phyloP scores from a whole-genome alignment of 129 eudicot species.

The Ambrosia artemisiifolia region DNA sequence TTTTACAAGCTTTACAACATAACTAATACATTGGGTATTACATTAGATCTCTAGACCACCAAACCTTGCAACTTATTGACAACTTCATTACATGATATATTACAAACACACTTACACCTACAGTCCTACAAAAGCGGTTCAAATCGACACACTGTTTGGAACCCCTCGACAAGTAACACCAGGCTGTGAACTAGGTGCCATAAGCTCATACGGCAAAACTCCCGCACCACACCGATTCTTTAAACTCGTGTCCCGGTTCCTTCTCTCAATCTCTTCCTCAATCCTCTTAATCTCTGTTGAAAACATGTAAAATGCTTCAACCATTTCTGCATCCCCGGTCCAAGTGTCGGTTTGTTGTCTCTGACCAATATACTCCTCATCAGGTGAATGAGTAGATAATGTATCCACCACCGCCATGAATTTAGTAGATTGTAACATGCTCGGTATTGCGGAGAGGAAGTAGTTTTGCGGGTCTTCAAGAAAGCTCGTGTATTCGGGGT shows the following conservation, averaged over 20 bases:
- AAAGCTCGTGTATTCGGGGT: constrained; percentile 65
- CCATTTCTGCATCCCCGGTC: constrained; percentile 68
- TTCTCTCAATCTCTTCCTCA: constrained; percentile 70
- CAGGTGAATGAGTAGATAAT: constrained; percentile 87
- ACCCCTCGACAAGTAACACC: constrained; percentile 92
- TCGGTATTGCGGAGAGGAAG: constrained; percentile 62
- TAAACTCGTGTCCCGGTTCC: constrained; percentile 48
- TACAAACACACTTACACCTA: too few relatives aligned
- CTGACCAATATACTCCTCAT: constrained; percentile 90
- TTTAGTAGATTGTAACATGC: constrained; percentile 72
- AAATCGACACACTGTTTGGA: constrained; percentile 86
- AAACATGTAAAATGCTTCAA: constrained; percentile 66
- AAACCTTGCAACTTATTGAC: too few relatives aligned
- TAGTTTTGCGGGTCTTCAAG: constrained; percentile 67
- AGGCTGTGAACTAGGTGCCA: constrained; percentile 78
- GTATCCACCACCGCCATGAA: constrained; percentile 94
- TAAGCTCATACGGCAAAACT: constrained; percentile 82
- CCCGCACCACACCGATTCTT: constrained; percentile 96
- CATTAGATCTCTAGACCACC: too few relatives aligned
- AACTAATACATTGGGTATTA: too few relatives aligned
- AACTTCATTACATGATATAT: too few relatives aligned
- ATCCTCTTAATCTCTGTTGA: constrained; percentile 61
- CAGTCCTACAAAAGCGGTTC: not conserved
- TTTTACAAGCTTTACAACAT: too few relatives aligned
- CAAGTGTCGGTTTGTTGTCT: constrained; percentile 59